phyloP scores from a whole-genome alignment of 2,329 filamentous ascomycete genomes.

The Xylaria hypoxylon region DNA sequence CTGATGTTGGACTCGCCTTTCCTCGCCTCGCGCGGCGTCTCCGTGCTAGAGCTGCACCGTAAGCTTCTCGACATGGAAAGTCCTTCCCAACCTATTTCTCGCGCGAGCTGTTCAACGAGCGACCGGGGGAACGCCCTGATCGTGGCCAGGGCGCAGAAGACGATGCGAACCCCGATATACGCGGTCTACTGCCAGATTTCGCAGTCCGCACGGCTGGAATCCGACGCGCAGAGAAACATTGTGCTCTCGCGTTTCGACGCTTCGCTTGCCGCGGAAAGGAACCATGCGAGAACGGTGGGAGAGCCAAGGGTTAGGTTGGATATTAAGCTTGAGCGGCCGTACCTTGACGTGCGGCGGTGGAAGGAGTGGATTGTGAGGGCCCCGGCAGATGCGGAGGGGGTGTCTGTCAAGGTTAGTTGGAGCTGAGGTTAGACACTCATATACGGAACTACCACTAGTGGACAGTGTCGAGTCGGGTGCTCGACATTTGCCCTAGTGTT shows the following conservation, averaged over 20 bases:
- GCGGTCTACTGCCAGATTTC: slow-evolving; percentile 34
- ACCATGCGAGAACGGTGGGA: not conserved
- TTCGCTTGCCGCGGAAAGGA: not conserved
- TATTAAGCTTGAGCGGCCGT: slow-evolving; percentile 20
- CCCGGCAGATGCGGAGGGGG: slow-evolving; percentile 19
- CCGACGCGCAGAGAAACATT: slow-evolving; percentile 11
- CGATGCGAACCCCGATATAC: slow-evolving; percentile 1
- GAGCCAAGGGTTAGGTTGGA: slow-evolving; percentile 18
- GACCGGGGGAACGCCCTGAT: not conserved
- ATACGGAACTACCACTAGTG: no score
- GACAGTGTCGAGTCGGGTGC: no score
- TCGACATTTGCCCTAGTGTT: no score
- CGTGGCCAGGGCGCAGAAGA: not conserved
- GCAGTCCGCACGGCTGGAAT: slow-evolving; percentile 11
- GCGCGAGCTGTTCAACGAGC: no score
- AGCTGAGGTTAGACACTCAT: no score
- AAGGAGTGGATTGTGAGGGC: slow-evolving; percentile 35
- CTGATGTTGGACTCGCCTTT: slow-evolving; percentile 35
- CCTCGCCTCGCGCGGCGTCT: slow-evolving; percentile 27
- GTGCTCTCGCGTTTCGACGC: slow-evolving; percentile 32
- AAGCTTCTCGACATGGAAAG: slow-evolving; percentile 27
- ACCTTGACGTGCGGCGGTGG: slow-evolving; percentile 33
- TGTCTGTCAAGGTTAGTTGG: slow-evolving; percentile 5
- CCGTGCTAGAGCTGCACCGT: slow-evolving; percentile 30
- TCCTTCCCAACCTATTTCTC: not conserved